A percentile compares a stretch with the other conserved stretches of the same genome.
phyloP scores from a whole-genome alignment of 306 rosid species.

The Cicer yamashitae region DNA sequence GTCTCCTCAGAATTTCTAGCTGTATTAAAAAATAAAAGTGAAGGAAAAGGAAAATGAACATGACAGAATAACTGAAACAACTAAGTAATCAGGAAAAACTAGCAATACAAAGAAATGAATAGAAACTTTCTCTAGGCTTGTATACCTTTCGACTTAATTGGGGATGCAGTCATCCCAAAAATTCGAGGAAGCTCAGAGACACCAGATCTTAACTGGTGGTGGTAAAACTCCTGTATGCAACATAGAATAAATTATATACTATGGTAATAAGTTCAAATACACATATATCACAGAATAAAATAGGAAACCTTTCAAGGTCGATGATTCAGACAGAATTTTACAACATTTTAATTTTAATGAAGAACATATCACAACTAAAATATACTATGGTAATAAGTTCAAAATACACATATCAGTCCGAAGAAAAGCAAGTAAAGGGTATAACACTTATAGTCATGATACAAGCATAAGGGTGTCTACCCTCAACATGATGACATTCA shows the following conservation, averaged over 20 bases:
- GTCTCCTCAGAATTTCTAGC: too few relatives aligned
- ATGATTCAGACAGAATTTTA: too few relatives aligned
- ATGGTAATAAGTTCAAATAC: too few relatives aligned
- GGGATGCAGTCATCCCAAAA: slow-evolving; percentile 96
- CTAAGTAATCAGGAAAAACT: not conserved
- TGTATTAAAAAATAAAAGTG: not conserved
- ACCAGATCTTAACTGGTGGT: slow-evolving; percentile 50
- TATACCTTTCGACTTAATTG: slow-evolving; percentile 81
- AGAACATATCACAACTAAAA: too few relatives aligned
- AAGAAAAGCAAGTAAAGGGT: too few relatives aligned
- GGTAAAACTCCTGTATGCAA: slow-evolving; percentile 79
- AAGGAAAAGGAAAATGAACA: slow-evolving; percentile 32
- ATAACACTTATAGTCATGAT: too few relatives aligned
- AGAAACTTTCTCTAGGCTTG: slow-evolving; percentile 11
- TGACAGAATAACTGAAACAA: not conserved
- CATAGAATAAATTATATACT: too few relatives aligned
- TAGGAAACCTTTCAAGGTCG: too few relatives aligned
- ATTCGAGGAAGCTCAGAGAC: slow-evolving; percentile 47
- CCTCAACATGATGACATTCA: slow-evolving; percentile 87
- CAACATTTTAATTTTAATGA: too few relatives aligned
- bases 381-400: too few relatives aligned
- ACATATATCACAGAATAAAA: too few relatives aligned
- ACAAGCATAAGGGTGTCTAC: slow-evolving; percentile 55
- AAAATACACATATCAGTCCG: too few relatives aligned
- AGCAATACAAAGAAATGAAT: slow-evolving; percentile 14